Base-by-base conservation (phyloP, 805 yeast species). In the Komagataella pseudopastoris region DNA sequence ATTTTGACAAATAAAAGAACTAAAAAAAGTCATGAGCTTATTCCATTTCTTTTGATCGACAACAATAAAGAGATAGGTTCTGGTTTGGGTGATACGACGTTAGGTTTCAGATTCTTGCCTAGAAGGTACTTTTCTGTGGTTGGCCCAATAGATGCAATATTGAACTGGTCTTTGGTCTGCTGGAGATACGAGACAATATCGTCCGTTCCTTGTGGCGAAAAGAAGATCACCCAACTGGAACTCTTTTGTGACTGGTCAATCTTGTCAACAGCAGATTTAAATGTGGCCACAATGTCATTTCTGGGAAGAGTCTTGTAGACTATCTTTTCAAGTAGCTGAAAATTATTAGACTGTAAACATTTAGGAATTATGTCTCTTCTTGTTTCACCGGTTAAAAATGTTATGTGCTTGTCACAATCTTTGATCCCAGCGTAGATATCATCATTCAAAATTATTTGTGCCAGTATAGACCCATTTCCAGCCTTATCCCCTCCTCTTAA, bases 171-270 rank as follows among this genome's bases (percentile, higher is more conserved):
- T 39, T 36, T 52, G 23, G n/a, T 49, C 10, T 47, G 49, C 49
- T 60, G 62, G n/a, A 78, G 52, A 54, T 72, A 71, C 7, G 74
- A 65, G 3, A 86, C 76, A 10, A 89, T 81, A 1, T 65, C 70
- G 24, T 75, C 76, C 0, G 95, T 83, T 0, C 96, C 96, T 58
- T 93, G 95, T 0, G 96, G 95, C 55, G 96, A 87, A 65, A 90
- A 91, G 54, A 91, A 84, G 0, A 90, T 84, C 4, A 89, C 68
- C 96, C 96, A 88, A 51, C 69, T 70, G 14, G 57, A 53, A 6
- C 59, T 58, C 2, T 51, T 51, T 12, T 23, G 18, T 44, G 50
- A 43, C 2, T n/a, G 10, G 20, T 52, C 48, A 23, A 57, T 49
- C 14, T 56, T 52, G 7, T 51, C 46, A 5, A 50, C 47, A 12